phyloP scores from a whole-genome alignment of 148 eudicot genomes.

The Vaccinium darrowii region DNA sequence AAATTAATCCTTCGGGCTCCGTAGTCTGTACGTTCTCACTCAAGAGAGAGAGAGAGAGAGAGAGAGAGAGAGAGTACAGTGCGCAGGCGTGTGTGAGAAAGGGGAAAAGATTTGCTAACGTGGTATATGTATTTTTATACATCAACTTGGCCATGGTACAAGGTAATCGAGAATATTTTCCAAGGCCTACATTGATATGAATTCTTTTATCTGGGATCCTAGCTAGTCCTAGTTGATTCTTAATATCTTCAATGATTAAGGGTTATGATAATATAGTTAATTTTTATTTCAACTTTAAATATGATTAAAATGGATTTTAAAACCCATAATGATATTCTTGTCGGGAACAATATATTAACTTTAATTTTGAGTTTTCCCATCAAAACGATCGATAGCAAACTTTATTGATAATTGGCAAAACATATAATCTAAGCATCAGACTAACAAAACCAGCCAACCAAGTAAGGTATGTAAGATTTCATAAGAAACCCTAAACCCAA shows the following conservation, averaged over 20 bases:
- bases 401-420: no score
- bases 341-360: neutral
- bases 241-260: neutral
- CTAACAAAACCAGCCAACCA: no score
- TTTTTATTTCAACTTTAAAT: neutral
- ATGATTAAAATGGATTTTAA: neutral
- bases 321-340: neutral
- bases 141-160: neutral
- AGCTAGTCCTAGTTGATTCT: neutral
- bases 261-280: neutral
- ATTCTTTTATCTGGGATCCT: neutral
- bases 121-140: neutral
- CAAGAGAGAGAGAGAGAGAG: neutral
- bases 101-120: neutral
- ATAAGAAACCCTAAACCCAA: no score
- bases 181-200: constrained; percentile 3
- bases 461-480: no score
- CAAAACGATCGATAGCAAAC: no score
- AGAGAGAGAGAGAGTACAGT: neutral
- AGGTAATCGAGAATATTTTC: neutral
- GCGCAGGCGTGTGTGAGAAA: neutral
- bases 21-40: no score
- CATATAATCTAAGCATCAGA: no score
- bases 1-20: no score
- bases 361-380: neutral